Evolutionary conservation across 208 protist species (phyloP).

Genomic region (Strigomonas oncopelti): DNA sequence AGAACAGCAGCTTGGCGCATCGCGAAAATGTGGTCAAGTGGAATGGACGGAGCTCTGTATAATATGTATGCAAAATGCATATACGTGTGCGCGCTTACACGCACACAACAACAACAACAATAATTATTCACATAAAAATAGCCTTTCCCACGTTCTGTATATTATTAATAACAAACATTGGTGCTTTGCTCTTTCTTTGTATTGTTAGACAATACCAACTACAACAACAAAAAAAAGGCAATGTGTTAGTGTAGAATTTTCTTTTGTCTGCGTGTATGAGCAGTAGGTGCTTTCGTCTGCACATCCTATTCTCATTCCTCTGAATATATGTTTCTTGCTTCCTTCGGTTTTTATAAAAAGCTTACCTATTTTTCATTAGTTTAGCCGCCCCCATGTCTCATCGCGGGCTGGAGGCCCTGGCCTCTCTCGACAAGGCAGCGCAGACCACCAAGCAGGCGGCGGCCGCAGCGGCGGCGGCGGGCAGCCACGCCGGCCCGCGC

Average conservation of each 20-base stretch:
- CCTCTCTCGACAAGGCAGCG: slow-evolving; percentile 11
- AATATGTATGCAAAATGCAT: too few species aligned
- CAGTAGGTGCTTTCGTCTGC: too few species aligned
- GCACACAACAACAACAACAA: too few species aligned
- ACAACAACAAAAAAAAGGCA: too few species aligned
- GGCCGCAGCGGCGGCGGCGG: background rate
- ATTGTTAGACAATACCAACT: too few species aligned
- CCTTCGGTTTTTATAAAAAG: background rate
- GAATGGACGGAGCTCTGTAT: slow-evolving; percentile 79
- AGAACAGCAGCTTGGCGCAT: slow-evolving; percentile 80
- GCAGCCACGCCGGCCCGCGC: background rate
- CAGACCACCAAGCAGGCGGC: slow-evolving; percentile 7
- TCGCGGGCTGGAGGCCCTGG: background rate
- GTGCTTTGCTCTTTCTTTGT: too few species aligned
- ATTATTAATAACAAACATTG: too few species aligned
- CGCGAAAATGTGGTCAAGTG: slow-evolving; percentile 84
- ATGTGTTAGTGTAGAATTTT: too few species aligned
- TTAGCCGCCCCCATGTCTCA: background rate
- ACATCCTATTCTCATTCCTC: background rate
- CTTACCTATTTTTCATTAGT: background rate
- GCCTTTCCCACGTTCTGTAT: too few species aligned
- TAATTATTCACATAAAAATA: too few species aligned
- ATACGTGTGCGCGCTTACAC: too few species aligned
- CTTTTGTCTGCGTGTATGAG: too few species aligned
- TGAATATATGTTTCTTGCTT: background rate